These are phyloP conservation scores for Cordyceps militaris DNA, from an alignment of 2,329 filamentous ascomycete species.

Conservation along the genomic window DNA sequence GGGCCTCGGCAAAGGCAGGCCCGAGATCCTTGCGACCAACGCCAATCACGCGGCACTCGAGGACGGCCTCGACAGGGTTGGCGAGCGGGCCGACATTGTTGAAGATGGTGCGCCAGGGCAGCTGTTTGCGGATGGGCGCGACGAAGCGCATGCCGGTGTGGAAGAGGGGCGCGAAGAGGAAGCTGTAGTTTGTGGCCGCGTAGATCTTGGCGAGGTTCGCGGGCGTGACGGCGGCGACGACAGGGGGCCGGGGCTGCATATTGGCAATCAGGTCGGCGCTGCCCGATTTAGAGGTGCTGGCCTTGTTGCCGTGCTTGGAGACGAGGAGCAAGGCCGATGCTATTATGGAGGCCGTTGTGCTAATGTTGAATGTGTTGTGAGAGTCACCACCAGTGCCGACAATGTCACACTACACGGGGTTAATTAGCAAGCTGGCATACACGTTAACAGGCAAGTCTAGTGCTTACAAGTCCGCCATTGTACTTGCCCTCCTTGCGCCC, in stretches of 20 bases:
- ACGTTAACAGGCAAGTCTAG: background rate
- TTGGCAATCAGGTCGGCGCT: constrained; percentile 84
- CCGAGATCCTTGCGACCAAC: constrained; percentile 84
- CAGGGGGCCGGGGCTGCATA: constrained; percentile 64
- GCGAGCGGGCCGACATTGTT: constrained; percentile 90
- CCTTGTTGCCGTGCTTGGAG: constrained; percentile 93
- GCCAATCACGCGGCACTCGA: constrained; percentile 90
- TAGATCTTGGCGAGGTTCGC: constrained; percentile 67
- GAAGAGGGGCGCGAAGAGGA: constrained; percentile 93
- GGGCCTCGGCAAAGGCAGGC: constrained; percentile 78
- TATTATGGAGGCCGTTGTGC: constrained; percentile 87
- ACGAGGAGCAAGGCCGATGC: constrained; percentile 78
- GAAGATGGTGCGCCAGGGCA: constrained; percentile 95
- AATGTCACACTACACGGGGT: constrained; percentile 64
- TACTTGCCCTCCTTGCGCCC: constrained; percentile 66
- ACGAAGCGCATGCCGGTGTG: constrained; percentile 92
- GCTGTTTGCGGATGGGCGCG: constrained; percentile 74
- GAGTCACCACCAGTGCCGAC: constrained; percentile 95
- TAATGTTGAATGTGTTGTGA: constrained; percentile 98
- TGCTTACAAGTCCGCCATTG: constrained; percentile 70
- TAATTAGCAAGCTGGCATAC: constrained; percentile 10
- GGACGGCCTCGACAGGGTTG: constrained; percentile 75
- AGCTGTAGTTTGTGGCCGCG: constrained; percentile 78
- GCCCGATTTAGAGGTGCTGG: constrained; percentile 90
- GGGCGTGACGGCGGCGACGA: constrained; percentile 67